phyloP scores from a whole-genome alignment of 78 protist species.

The Paratrimastix pyriformis region DNA sequence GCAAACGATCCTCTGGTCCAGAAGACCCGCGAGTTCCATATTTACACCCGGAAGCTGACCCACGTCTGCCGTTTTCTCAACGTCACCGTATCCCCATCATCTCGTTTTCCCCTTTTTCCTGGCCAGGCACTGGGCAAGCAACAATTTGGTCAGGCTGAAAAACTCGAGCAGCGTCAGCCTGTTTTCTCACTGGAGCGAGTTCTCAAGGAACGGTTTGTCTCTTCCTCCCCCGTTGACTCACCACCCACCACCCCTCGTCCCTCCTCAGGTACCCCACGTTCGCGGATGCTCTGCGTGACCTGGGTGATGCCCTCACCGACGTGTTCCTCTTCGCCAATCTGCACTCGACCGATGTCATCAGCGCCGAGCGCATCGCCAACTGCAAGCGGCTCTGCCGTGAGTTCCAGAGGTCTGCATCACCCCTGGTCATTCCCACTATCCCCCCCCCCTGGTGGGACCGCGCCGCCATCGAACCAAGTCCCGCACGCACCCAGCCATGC shows the following conservation, averaged over 20 bases:
- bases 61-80: constrained; percentile 20
- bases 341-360: constrained; percentile 24
- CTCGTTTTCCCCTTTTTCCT: not conserved
- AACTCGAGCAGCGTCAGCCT: constrained; percentile 28
- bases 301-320: constrained; percentile 83
- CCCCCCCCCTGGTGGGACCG: not conserved
- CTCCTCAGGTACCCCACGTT: constrained; percentile 79
- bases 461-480: not conserved
- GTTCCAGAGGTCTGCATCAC: constrained; percentile 44
- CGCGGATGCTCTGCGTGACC: constrained; percentile 74
- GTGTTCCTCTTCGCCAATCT: constrained; percentile 65
- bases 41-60: constrained; percentile 17
- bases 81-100: not conserved
- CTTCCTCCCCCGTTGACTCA: not conserved
- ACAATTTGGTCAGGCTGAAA: not conserved
- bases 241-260: not conserved
- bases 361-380: not conserved
- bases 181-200: constrained; percentile 42
- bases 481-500: not conserved
- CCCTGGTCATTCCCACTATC: no score
- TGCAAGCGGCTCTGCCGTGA: constrained; percentile 50
- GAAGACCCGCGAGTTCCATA: constrained; percentile 57
- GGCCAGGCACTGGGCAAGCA: constrained; percentile 21
- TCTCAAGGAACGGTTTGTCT: constrained; percentile 42
- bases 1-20: constrained; percentile 79